Base-by-base conservation (phyloP, 2,329 filamentous ascomycete species). In the Lasiodiplodia hormozganensis region DNA sequence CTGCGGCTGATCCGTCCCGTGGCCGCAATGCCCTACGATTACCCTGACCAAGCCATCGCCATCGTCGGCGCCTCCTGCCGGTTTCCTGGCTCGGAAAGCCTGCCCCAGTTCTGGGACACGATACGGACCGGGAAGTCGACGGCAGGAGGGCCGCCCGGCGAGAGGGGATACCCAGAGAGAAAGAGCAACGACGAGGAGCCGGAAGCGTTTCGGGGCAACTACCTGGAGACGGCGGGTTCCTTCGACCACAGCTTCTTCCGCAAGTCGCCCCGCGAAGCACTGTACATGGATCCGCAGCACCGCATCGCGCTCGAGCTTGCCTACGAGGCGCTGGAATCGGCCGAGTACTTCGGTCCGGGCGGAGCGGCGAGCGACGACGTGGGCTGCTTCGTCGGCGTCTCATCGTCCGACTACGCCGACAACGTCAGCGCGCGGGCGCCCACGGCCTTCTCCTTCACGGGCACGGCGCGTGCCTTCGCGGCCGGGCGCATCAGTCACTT, bases 371-470 rank as follows among this genome's bases (percentile, higher is more conserved):
- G 5, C 2, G 2, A 10, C 34, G 71, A 73, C 23, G 73, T 79
- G n/a, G 78, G 77, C 1, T 76, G 75, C 60, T 80, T 74, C 57
- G 71, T 80, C 10, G 78, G 77, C 18, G 73, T 73, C 14, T 72
- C 73, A 10, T 74, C 74, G 7, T 69, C 71, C 10, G 77, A 80
- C 56, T 81, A 80, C 53, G 68, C 71, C 10, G 73, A 75, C 34
- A 76, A 75, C 21, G 70, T 82, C 0, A 69, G 82, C 23, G 76
- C 76, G 1, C 70, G 82, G 0, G 73, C 77, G 34, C 65, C 70
- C 1, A 43, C 69, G 1, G 4, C 81, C 0, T 81, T 78, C 60
- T 72, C 78, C 0, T 54, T 31, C 4, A 57, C 74, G 56, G 70
- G 70, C 1, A 70, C 67, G 2, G 40, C 68, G 11, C 65, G 70